Evolutionary conservation across 2,329 filamentous ascomycete genomes (phyloP).

Genomic region (Phyllosticta ampelicida): DNA sequence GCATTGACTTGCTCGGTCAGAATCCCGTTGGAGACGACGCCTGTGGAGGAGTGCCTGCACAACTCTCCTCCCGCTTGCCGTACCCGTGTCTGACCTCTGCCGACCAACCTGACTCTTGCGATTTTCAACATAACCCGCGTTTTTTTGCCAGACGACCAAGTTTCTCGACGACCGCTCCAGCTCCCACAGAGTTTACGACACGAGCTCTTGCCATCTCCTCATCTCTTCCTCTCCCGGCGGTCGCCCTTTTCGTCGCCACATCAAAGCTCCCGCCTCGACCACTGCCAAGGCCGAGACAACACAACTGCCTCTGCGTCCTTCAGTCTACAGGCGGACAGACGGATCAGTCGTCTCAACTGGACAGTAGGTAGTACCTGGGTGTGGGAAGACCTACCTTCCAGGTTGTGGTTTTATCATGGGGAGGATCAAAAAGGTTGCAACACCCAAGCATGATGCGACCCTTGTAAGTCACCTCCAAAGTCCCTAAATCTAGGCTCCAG

Average conservation of each 20-base stretch:
- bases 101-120: background rate
- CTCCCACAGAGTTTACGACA: conserved; percentile 3
- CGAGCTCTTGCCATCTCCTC: background rate
- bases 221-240: background rate
- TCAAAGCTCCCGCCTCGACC: conserved; percentile 1
- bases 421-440: conserved; percentile 47
- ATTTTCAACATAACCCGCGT: conserved; percentile 2
- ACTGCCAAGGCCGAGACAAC: conserved; percentile 4
- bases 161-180: background rate
- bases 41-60: conserved; percentile 12
- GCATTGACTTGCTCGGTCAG: background rate
- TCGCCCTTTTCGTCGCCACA: background rate
- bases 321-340: background rate
- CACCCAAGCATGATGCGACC: conserved; percentile 43
- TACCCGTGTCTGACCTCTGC: conserved; percentile 4
- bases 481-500: background rate
- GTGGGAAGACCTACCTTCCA: conserved; percentile 23
- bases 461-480: conserved; percentile 26
- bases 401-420: conserved; percentile 33
- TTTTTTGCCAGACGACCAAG: background rate
- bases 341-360: conserved; percentile 5
- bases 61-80: conserved; percentile 9
- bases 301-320: background rate
- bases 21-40: background rate
- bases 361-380: conserved; percentile 4